Evolutionary conservation across 2,329 filamentous ascomycete genomes (phyloP), one percentile per base, ranked within the genome.

Genomic region (Pseudogymnoascus sp.): DNA sequence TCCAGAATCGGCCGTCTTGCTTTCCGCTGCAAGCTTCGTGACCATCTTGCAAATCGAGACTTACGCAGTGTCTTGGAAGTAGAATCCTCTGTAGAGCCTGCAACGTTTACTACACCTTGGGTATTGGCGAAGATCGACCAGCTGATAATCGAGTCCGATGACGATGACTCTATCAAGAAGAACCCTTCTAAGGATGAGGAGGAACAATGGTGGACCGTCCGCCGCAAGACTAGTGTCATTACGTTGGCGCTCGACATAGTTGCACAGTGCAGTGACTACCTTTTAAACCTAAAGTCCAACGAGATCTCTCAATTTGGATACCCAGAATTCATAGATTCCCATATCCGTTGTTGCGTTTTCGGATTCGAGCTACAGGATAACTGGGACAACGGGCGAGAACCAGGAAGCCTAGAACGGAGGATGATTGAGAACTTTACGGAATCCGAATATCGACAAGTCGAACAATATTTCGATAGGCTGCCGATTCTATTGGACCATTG

Each of bases 1-100:
- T 68, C 66, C 35, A 62, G 63, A 10, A 21, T 37, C 7, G 68
- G 66, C 15, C 64, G 67, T 15, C 59, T 63, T 63, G 64, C 65
- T 7, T 69, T 68, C 31, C 64, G 67, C 13, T 15, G 59, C 26
- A 64, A 50, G 23, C 60, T 68, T 11, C 62, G 67, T 29, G 61
- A 68, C 13, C 64, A 65, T 38, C 62, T 68, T 23, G 59, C 2
- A 29, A 17, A 56, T 56, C 11, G 19, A 19, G 1, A 33, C n/a
- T 56, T 33, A 19, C n/a, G 29, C 50, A 56, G 19, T 56, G 21
- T 11, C 13, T 50, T 17, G 44, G 44, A 29, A 50, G 26, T 15
- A 11, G n/a, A n/a, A 19, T 19, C 26, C 50, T 33, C 29, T 19
- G 29, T 9, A n/a, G 50, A 56, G 26, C 50, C 29, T 7, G 29